Percentiles rank a stretch among this genome's conserved stretches.
These are phyloP conservation scores for Yamadazyma kitorensis DNA, from an alignment of 805 yeast species.

Conservation along the genomic window DNA sequence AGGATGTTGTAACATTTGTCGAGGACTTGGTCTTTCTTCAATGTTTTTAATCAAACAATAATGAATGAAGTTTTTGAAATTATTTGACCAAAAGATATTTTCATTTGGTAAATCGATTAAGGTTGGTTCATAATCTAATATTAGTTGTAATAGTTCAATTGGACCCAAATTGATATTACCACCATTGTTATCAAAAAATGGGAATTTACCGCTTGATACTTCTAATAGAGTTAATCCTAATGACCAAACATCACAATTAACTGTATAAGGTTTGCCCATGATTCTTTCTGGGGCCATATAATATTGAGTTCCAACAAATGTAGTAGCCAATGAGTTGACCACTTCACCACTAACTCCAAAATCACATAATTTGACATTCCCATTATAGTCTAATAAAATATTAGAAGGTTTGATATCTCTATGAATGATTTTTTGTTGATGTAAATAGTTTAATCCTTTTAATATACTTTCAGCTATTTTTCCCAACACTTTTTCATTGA, in stretches of 20 bases:
- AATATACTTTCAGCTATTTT: constrained; percentile 85
- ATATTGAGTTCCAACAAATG: constrained; percentile 95
- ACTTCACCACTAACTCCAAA: constrained; percentile 98
- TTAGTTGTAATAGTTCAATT: constrained; percentile 78
- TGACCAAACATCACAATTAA: constrained; percentile 96
- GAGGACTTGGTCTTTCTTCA: constrained; percentile 80
- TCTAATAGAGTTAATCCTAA: constrained; percentile 78
- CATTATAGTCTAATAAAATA: constrained; percentile 68
- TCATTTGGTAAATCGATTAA: constrained; percentile 73
- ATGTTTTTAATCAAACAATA: constrained; percentile 82
- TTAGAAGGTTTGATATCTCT: constrained; percentile 97
- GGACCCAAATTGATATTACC: constrained; percentile 47
- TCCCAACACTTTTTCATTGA: constrained; percentile 91
- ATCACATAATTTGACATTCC: constrained; percentile 91
- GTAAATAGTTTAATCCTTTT: constrained; percentile 81
- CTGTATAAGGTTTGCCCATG: constrained; percentile 92
- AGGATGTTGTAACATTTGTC: constrained; percentile 91
- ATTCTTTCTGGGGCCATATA: constrained; percentile 99
- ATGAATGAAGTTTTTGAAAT: constrained; percentile 78
- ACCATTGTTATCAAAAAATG: constrained; percentile 45
- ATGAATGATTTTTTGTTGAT: constrained; percentile 84
- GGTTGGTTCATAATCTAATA: constrained; percentile 78
- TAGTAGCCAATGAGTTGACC: constrained; percentile 90
- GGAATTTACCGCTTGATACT: constrained; percentile 90
- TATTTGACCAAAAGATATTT: constrained; percentile 75